Evolutionary conservation across 495 filamentous ascomycete species (phyloP), one percentile per base, ranked within the genome.

Genomic region (Apiosordaria backusii): DNA sequence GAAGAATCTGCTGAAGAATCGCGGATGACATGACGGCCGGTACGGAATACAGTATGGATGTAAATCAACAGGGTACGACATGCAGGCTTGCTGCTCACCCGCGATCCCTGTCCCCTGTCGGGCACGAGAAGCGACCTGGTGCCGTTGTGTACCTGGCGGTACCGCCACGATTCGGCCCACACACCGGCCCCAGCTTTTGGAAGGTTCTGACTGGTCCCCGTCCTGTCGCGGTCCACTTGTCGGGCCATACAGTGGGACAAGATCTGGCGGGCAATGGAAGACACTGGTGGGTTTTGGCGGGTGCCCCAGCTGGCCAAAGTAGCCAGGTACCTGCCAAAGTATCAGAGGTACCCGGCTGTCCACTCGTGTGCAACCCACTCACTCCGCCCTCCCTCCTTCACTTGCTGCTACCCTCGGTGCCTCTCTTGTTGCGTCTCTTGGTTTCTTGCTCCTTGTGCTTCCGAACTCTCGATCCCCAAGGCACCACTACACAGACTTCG

Each of bases 51-150:
- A 4, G 24, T 21, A 54, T 0, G 61, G 10, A 21, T 23, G 62
- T 70, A 61, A 66, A 24, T 35, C 25, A n/a, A n/a, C 35, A 65
- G 57, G 61, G 65, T 64, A 57, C 58, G 58, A 62, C 60, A 68
- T 70, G 65, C 66, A 68, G 57, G 54, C 50, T 66, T 70, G 70
- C 75, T 80, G 76, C 76, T 72, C 78, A 78, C 77, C 77, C 77
- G 77, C 74, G 75, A 79, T 78, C 75, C 73, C 72, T 73, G 76
- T 68, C 65, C 75, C 78, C 70, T 78, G 78, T 71, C 67, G 70
- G 69, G 67, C 67, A 68, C 58, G 62, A 68, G 68, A 70, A 72
- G 67, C 57, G 58, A 67, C 69, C 70, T 59, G 59, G 66, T 52
- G 66, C 66, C 66, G 52, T 62, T 58, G 60, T 22, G 70, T 74